phyloP scores from a whole-genome alignment of 345 rosid genomes.

The Salix koriyanagi region DNA sequence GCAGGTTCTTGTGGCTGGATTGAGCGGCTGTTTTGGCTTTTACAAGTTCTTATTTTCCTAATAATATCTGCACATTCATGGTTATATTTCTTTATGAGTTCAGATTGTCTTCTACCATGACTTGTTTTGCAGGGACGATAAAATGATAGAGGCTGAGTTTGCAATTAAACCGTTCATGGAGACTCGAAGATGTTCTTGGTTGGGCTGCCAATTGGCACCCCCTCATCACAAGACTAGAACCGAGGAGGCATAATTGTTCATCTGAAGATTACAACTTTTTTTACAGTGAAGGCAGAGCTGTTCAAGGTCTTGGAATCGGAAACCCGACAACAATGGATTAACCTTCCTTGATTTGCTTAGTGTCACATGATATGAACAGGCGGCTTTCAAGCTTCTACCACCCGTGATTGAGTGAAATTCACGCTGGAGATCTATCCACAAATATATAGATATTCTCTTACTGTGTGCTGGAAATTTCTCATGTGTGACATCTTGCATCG shows the following conservation, averaged over 20 bases:
- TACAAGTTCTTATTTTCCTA: background rate
- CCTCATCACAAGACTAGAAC: slow-evolving; percentile 44
- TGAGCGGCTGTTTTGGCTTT: background rate
- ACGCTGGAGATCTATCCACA: background rate
- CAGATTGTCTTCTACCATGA: slow-evolving; percentile 74
- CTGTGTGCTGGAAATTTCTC: background rate
- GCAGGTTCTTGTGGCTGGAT: too few relatives aligned
- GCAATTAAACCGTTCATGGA: slow-evolving; percentile 43
- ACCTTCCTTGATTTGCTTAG: slow-evolving; percentile 24
- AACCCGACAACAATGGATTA: slow-evolving; percentile 66
- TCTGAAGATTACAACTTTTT: slow-evolving; percentile 50
- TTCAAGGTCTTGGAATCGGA: slow-evolving; percentile 59
- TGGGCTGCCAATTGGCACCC: slow-evolving; percentile 53
- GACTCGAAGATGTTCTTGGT: slow-evolving; percentile 42
- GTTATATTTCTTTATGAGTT: background rate
- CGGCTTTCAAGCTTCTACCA: background rate
- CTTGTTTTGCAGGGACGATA: slow-evolving; percentile 60
- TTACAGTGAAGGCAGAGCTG: slow-evolving; percentile 43
- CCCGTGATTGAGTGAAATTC: background rate
- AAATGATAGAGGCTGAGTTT: slow-evolving; percentile 85
- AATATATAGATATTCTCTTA: background rate
- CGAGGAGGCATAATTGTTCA: slow-evolving; percentile 43
- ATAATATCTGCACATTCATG: background rate
- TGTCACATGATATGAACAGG: background rate
- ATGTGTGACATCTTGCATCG: too few relatives aligned